Evolutionary conservation across 768 basidiomycete genomes (phyloP).

Genomic region (Termitomyces sp.): DNA sequence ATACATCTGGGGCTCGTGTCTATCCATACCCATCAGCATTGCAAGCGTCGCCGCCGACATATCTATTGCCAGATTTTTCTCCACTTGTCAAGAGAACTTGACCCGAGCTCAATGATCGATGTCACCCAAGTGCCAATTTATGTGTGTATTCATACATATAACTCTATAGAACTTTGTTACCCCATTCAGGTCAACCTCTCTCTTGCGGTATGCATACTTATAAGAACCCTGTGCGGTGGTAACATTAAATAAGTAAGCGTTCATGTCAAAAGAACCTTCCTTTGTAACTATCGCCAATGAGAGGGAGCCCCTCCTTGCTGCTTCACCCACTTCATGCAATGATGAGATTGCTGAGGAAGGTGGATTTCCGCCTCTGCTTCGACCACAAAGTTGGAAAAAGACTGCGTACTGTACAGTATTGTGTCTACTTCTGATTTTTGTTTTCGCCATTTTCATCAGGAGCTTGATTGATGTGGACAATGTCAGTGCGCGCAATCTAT

Average conservation of each 20-base stretch:
- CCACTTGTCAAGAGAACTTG: background rate
- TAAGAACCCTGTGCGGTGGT: background rate
- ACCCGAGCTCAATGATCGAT: background rate
- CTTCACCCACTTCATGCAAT: background rate
- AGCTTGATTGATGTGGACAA: conserved; percentile 66
- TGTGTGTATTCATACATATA: background rate
- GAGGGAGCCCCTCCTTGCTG: background rate
- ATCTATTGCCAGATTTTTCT: background rate
- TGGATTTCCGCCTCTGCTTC: background rate
- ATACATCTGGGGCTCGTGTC: background rate
- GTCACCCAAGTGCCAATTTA: background rate
- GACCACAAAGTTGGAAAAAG: conserved; percentile 15
- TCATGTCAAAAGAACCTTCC: background rate
- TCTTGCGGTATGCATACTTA: background rate
- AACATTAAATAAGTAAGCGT: background rate
- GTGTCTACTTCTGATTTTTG: conserved; percentile 28
- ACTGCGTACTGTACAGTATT: conserved; percentile 27
- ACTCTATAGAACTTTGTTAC: background rate
- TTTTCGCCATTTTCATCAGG: conserved; percentile 54
- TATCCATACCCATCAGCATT: background rate
- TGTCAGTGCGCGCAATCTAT: conserved; percentile 43
- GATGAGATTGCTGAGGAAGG: background rate
- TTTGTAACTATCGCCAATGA: background rate
- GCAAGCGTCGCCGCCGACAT: background rate
- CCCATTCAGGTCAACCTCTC: background rate